Conservation (phyloP, 176 grass and related monocot species). For the Stipa capillata region DNA sequence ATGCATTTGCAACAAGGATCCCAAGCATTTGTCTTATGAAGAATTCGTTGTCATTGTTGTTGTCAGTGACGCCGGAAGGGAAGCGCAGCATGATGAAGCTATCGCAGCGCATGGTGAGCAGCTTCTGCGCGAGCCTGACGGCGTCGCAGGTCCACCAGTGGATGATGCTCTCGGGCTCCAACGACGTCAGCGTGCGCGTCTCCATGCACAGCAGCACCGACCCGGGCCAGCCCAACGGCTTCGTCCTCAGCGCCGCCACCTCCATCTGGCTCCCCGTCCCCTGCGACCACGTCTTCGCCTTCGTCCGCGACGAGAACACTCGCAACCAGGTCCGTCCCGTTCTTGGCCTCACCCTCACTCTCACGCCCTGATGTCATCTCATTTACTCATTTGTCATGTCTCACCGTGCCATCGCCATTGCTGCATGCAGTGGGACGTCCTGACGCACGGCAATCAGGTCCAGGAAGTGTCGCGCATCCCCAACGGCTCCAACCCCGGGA, state of each 20-base stretch:
- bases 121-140: slow-evolving; percentile 71
- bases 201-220: slow-evolving; percentile 43
- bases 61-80: slow-evolving; percentile 67
- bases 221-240: slow-evolving; percentile 65
- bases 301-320: slow-evolving; percentile 63
- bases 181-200: slow-evolving; percentile 63
- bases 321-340: slow-evolving; percentile 49
- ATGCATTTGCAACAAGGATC: too few species aligned
- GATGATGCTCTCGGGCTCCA: slow-evolving; percentile 46
- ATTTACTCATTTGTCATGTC: too few species aligned
- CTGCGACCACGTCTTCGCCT: slow-evolving; percentile 66
- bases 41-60: too few species aligned
- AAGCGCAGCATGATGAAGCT: slow-evolving; percentile 93
- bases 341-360: too few species aligned
- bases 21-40: background rate
- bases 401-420: background rate
- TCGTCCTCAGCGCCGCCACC: slow-evolving; percentile 79
- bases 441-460: slow-evolving; percentile 55
- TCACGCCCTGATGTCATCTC: too few species aligned
- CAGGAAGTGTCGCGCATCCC: slow-evolving; percentile 74
- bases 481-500: slow-evolving; percentile 68
- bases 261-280: slow-evolving; percentile 76
- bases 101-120: slow-evolving; percentile 87
- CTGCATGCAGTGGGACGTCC: slow-evolving; percentile 85
- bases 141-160: slow-evolving; percentile 69